These are phyloP conservation scores for Colletotrichum orchidophilum DNA, from an alignment of 2,329 filamentous ascomycete species.

Conservation along the genomic window DNA sequence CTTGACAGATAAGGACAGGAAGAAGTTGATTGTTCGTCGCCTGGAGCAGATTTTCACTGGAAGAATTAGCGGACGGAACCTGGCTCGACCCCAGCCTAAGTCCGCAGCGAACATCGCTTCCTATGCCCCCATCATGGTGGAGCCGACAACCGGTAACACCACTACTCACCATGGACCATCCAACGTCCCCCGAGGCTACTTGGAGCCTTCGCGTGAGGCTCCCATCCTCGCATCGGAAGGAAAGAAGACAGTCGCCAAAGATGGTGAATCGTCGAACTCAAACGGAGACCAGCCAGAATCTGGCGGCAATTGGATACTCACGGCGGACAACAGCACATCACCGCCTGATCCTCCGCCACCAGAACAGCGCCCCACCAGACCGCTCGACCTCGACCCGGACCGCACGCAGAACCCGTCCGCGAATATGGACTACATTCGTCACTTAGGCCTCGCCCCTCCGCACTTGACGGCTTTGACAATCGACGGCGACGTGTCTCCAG, in stretches of 20 bases:
- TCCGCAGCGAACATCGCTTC: slow-evolving; percentile 27
- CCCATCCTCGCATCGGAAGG: slow-evolving; percentile 51
- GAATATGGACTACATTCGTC: slow-evolving; percentile 82
- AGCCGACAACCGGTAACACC: slow-evolving; percentile 39
- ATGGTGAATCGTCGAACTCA: slow-evolving; percentile 58
- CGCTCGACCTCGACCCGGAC: slow-evolving; percentile 80
- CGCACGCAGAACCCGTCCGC: slow-evolving; percentile 79
- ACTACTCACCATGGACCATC: slow-evolving; percentile 49
- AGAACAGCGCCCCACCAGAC: slow-evolving; percentile 81
- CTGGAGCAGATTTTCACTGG: slow-evolving; percentile 87
- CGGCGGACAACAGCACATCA: slow-evolving; percentile 49
- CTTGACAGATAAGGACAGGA: slow-evolving; percentile 79
- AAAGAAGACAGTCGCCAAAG: slow-evolving; percentile 53
- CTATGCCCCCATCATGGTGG: slow-evolving; percentile 39
- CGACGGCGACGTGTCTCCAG: slow-evolving; percentile 61
- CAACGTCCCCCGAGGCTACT: neutral
- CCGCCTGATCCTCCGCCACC: slow-evolving; percentile 53
- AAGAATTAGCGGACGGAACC: slow-evolving; percentile 59
- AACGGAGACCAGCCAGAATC: slow-evolving; percentile 58
- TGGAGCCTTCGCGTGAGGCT: slow-evolving; percentile 57
- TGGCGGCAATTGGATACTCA: slow-evolving; percentile 43
- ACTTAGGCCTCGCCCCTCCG: slow-evolving; percentile 73
- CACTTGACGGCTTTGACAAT: slow-evolving; percentile 47
- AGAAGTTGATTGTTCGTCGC: slow-evolving; percentile 78
- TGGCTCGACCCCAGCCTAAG: slow-evolving; percentile 39